Conservation (phyloP, 768 basidiomycete genomes). For the Lanmaoa rubissima region DNA sequence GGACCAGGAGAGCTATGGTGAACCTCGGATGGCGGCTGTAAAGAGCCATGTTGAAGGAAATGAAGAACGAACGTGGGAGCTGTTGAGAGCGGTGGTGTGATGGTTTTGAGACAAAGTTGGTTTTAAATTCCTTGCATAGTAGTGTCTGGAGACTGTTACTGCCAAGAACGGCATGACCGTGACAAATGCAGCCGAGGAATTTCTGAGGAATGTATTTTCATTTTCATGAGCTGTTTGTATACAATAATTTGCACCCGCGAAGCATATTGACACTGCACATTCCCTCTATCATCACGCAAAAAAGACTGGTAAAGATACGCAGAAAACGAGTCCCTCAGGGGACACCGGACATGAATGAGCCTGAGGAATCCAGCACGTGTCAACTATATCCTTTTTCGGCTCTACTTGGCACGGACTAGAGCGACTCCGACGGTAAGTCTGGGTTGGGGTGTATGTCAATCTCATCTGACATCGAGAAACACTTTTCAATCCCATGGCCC, state of each 20-base stretch:
- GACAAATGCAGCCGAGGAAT: neutral
- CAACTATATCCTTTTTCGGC: neutral
- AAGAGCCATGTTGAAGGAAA: conserved; percentile 21
- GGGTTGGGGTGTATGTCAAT: too few species aligned
- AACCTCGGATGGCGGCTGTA: conserved; percentile 32
- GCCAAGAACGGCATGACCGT: neutral
- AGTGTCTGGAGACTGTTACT: neutral
- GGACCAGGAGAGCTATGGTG: conserved; percentile 26
- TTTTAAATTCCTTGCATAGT: neutral
- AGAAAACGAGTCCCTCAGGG: too few species aligned
- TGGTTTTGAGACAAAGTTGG: neutral
- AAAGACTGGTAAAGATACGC: too few species aligned
- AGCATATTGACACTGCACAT: too few species aligned
- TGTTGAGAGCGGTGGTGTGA: conserved; percentile 10
- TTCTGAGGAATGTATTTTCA: neutral
- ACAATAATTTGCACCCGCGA: neutral
- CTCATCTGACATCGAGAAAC: too few species aligned
- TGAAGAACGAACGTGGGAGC: conserved; percentile 9
- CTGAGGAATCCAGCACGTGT: neutral
- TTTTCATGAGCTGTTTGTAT: too few species aligned
- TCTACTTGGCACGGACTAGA: neutral
- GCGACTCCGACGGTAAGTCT: too few species aligned
- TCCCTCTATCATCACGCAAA: neutral
- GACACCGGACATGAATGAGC: too few species aligned
- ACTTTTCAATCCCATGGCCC: too few species aligned